Evolutionary conservation across 2,329 filamentous ascomycete species (phyloP).

Genomic region (Aspergillus japonicus): DNA sequence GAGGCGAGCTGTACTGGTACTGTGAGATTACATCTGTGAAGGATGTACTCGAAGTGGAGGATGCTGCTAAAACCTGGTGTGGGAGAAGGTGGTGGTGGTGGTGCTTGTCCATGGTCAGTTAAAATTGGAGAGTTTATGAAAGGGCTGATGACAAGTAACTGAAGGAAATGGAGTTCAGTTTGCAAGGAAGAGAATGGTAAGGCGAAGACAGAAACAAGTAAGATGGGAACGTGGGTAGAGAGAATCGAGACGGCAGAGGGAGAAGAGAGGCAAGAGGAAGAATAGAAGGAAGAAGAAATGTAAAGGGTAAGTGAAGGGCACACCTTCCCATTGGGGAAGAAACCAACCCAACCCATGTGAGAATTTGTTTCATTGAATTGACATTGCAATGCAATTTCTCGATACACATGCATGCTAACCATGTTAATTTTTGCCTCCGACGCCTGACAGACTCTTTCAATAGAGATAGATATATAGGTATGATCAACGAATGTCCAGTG

Average conservation of each 20-base stretch:
- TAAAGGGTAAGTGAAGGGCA: not conserved
- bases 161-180: not conserved
- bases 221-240: not conserved
- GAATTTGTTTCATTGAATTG: too few species aligned
- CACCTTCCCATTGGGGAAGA: too few species aligned
- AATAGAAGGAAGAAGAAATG: too few species aligned
- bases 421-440: not conserved
- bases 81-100: not conserved
- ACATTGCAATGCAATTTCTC: not conserved
- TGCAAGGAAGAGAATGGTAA: not conserved
- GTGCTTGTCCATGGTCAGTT: not conserved
- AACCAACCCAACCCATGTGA: too few species aligned
- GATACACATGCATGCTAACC: not conserved
- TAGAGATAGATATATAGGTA: not conserved
- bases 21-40: not conserved
- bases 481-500: not conserved
- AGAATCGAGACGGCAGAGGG: too few species aligned
- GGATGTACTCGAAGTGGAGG: not conserved
- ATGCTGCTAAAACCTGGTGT: not conserved
- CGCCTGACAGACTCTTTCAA: not conserved
- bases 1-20: not conserved
- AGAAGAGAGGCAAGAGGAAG: too few species aligned
- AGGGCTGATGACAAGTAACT: not conserved
- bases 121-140: not conserved
- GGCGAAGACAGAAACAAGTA: constrained; percentile 3